These are phyloP conservation scores for Myxozyma neotropica DNA, from an alignment of 805 yeast species.

Conservation along the genomic window DNA sequence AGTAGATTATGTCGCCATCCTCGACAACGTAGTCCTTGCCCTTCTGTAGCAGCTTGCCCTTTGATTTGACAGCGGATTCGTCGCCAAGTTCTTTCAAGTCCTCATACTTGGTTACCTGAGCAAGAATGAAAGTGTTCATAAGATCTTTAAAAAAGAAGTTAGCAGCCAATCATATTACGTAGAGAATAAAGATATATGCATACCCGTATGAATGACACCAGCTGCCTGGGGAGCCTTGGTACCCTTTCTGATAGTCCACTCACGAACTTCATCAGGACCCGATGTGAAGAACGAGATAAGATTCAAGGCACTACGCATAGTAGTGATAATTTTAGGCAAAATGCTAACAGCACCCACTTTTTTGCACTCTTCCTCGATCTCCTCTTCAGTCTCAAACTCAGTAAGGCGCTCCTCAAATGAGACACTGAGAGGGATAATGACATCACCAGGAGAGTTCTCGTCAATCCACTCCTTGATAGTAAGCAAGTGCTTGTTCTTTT, in stretches of 20 bases:
- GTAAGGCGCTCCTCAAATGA: slow-evolving; percentile 90
- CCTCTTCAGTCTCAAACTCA: slow-evolving; percentile 80
- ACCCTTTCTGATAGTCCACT: slow-evolving; percentile 94
- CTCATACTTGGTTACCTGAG: slow-evolving; percentile 84
- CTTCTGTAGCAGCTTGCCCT: slow-evolving; percentile 86
- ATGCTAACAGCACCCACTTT: slow-evolving; percentile 73
- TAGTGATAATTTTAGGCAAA: slow-evolving; percentile 78
- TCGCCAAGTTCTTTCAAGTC: slow-evolving; percentile 78
- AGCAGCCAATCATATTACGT: background rate
- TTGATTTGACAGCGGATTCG: slow-evolving; percentile 78
- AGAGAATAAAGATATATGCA: too few relatives aligned
- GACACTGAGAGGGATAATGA: slow-evolving; percentile 91
- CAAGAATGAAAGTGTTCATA: slow-evolving; percentile 91
- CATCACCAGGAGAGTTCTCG: slow-evolving; percentile 81
- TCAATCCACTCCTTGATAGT: slow-evolving; percentile 91
- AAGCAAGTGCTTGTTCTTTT: slow-evolving; percentile 82
- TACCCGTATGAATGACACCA: slow-evolving; percentile 84
- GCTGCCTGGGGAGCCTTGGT: slow-evolving; percentile 98
- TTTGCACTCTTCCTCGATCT: slow-evolving; percentile 75
- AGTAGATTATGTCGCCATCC: slow-evolving; percentile 89
- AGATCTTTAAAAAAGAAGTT: slow-evolving; percentile 53
- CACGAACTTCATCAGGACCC: slow-evolving; percentile 95
- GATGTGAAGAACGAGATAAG: slow-evolving; percentile 94
- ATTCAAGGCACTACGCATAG: slow-evolving; percentile 84
- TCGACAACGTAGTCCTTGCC: slow-evolving; percentile 95